A percentile compares a stretch with the other conserved stretches of the same genome.
Evolutionary conservation across 2,329 filamentous ascomycete genomes (phyloP).

Genomic region (Karstenula rhodostoma): DNA sequence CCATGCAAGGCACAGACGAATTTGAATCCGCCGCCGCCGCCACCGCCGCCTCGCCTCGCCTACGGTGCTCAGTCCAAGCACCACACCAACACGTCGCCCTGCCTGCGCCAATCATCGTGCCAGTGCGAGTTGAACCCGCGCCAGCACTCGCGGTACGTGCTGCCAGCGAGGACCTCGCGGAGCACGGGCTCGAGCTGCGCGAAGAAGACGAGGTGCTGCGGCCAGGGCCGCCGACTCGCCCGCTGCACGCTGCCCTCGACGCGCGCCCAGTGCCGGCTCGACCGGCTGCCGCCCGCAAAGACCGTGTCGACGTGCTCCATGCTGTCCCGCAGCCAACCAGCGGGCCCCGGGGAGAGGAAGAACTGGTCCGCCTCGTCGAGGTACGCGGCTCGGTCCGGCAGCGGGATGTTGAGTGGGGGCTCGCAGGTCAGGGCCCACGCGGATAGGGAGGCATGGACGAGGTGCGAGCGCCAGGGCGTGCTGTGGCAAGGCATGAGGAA

Average conservation of each 20-base stretch:
- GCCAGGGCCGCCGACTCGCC: constrained; percentile 47
- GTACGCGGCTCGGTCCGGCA: constrained; percentile 71
- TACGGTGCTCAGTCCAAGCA: constrained; percentile 41
- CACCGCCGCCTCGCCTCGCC: neutral
- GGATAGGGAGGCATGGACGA: constrained; percentile 76
- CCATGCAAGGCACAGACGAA: neutral
- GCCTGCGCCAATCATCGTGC: constrained; percentile 68
- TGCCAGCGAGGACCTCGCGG: constrained; percentile 51
- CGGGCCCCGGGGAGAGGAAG: constrained; percentile 69
- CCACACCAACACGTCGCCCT: constrained; percentile 71
- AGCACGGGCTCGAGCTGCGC: constrained; percentile 63
- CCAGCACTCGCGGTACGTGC: constrained; percentile 65
- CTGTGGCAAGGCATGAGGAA: constrained; percentile 97
- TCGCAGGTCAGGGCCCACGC: constrained; percentile 92
- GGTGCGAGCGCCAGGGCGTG: constrained; percentile 91
- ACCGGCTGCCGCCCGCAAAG: constrained; percentile 27
- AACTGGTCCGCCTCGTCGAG: constrained; percentile 91
- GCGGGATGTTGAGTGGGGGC: constrained; percentile 76
- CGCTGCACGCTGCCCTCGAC: constrained; percentile 33
- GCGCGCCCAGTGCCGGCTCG: constrained; percentile 32
- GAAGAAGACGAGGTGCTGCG: constrained; percentile 62
- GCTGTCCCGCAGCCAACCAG: constrained; percentile 51
- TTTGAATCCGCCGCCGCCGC: too few species aligned
- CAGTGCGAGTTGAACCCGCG: constrained; percentile 68
- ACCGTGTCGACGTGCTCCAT: constrained; percentile 49